A percentile compares a stretch with the other conserved stretches of the same genome.
Conservation (phyloP, 148 eudicot genomes). For the Limonium bicolor region DNA sequence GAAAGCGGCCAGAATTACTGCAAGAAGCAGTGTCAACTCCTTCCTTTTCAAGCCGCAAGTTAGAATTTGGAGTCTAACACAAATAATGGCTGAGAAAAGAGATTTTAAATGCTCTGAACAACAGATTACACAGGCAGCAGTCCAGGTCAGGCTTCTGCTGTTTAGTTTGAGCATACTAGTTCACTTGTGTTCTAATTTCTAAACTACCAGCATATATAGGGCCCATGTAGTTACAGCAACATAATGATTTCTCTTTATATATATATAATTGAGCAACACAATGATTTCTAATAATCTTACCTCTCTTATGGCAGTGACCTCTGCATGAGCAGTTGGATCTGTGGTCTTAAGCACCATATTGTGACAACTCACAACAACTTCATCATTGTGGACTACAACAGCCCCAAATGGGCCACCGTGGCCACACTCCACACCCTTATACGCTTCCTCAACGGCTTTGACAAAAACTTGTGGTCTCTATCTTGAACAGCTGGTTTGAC, state of each 20-base stretch:
- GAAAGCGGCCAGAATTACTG: not conserved
- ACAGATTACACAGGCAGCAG: no score
- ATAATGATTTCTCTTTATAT: not conserved
- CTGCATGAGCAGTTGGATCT: constrained; percentile 1
- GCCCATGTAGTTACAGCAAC: not conserved
- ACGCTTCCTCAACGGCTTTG: constrained; percentile 1
- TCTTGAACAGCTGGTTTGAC: not conserved
- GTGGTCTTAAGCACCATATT: constrained; percentile 1
- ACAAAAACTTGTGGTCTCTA: constrained; percentile 1
- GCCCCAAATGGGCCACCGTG: constrained; percentile 1
- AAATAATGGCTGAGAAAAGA: not conserved
- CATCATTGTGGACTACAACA: not conserved
- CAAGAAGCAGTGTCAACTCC: not conserved
- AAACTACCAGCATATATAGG: not conserved
- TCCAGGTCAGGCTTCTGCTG: no score
- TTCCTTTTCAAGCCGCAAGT: not conserved
- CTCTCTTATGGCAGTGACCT: constrained; percentile 2
- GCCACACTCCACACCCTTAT: not conserved
- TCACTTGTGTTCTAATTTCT: not conserved
- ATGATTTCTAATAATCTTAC: not conserved
- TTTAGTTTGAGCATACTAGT: not conserved
- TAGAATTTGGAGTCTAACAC: not conserved
- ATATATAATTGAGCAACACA: no score
- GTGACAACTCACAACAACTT: constrained; percentile 1
- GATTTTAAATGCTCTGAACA: not conserved